Percentiles rank a stretch among this genome's conserved stretches.
Conservation (phyloP, 2,329 filamentous ascomycete species). For the Trichoderma cornu-damae region DNA sequence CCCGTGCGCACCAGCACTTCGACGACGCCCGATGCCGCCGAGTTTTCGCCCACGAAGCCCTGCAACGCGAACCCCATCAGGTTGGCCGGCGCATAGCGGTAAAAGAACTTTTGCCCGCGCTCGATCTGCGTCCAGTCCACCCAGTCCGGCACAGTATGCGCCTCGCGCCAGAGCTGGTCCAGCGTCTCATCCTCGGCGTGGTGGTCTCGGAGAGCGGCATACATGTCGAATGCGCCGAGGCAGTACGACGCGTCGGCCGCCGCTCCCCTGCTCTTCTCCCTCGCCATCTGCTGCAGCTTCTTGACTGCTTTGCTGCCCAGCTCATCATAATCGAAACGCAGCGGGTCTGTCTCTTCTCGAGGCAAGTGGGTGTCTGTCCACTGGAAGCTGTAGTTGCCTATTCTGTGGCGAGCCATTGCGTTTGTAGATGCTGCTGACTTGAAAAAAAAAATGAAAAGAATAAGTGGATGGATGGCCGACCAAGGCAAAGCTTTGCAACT, state of each 20-base stretch:
- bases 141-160: slow-evolving; percentile 58
- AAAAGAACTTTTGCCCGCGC: slow-evolving; percentile 59
- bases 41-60: slow-evolving; percentile 35
- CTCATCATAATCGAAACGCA: slow-evolving; percentile 23
- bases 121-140: slow-evolving; percentile 63
- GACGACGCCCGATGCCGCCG: slow-evolving; percentile 53
- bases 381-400: slow-evolving; percentile 22
- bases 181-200: slow-evolving; percentile 28
- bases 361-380: slow-evolving; percentile 24
- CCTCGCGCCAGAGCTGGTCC: slow-evolving; percentile 49
- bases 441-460: no score
- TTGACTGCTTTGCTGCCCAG: slow-evolving; percentile 21
- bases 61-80: slow-evolving; percentile 46
- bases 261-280: slow-evolving; percentile 13
- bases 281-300: slow-evolving; percentile 19
- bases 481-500: no score
- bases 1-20: slow-evolving; percentile 63
- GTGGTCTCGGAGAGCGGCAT: slow-evolving; percentile 13
- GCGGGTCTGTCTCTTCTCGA: slow-evolving; percentile 16
- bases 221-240: slow-evolving; percentile 5
- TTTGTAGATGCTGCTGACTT: background rate
- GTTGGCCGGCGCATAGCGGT: slow-evolving; percentile 58
- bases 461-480: no score
- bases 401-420: slow-evolving; percentile 10
- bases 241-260: background rate